Conservation (phyloP, 2,329 filamentous ascomycete species). For the Pleomassaria siparia region DNA sequence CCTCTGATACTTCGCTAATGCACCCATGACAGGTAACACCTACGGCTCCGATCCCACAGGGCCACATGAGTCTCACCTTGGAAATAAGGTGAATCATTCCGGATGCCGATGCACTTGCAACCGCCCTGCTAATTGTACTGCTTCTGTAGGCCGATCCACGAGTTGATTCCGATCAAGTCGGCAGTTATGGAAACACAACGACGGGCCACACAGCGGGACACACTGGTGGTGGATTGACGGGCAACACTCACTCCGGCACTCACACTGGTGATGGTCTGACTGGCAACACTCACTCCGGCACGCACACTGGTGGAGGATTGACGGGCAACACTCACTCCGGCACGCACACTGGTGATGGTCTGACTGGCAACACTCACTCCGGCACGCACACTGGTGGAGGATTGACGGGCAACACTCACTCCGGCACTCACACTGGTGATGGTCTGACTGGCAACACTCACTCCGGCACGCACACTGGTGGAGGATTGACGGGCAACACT, state of each 20-base stretch:
- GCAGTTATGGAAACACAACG: conserved; percentile 13
- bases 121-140: too few relatives aligned
- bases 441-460: conserved; percentile 8
- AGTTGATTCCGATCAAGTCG: conserved; percentile 15
- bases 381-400: conserved; percentile 7
- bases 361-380: conserved; percentile 1
- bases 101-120: too few relatives aligned
- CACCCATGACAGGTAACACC: not conserved
- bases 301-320: conserved; percentile 6
- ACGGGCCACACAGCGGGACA: conserved; percentile 4
- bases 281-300: not conserved
- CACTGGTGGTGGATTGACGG: conserved; percentile 4
- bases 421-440: conserved; percentile 14
- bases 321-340: not conserved
- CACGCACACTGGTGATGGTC: conserved; percentile 5
- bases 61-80: conserved; percentile 16
- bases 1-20: too few relatives aligned
- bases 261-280: conserved; percentile 6
- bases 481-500: conserved; percentile 1
- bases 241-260: not conserved
- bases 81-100: too few relatives aligned
- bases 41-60: conserved; percentile 15
- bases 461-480: conserved; percentile 4
- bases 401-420: not conserved
- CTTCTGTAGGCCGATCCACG: conserved; percentile 23